Base-by-base conservation (phyloP, 176 grass and related monocot genomes). In the Miscanthus lutarioriparius region DNA sequence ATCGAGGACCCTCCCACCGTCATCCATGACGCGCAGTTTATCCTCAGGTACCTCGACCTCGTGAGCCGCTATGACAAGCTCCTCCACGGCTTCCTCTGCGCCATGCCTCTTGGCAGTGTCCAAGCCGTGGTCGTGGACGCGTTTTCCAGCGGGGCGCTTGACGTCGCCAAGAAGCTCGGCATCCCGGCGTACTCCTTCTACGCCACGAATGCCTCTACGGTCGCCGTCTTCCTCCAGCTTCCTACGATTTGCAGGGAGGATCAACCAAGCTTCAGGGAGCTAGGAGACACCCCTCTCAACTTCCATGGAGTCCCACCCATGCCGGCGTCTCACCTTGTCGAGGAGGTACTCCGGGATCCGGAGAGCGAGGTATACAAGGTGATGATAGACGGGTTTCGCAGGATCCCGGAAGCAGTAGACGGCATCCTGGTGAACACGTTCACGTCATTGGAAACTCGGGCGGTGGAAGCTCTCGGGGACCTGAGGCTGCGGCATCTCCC, bases 301-400 rank as follows among this genome's bases (percentile, higher is more conserved):
- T 12, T 94, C 54, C 68, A 64, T 14, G 90, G 92, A 8, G 38
- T 90, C 74, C 77, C 78, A 0, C 67, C 70, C 2, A 51, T 92
- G 23, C 90, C 80, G 16, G 84, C 77, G 0, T 89, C 84, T 0
- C 72, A 94, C 32, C 27, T 81, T 19, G 0, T 0, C 4, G 3
- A 2, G 0, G 2, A 67, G 41, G 41, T 44, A 17, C 67, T 74
- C 8, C 23, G 62, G 22, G 40, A 80, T 8, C 70, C 70, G 3
- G 85, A 88, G 47, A 73, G 71, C 35, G 67, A 87, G 39, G 41
- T 41, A 3, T 73, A 70, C 58, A 49, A 39, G 32, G n/a, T 23
- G 4, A 30, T 76, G n/a, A 27, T 84, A 23, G 22, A n/a, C 48
- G 12, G 11, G 1, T 16, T 2, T 7, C 36, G 48, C 36, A 36